phyloP scores from a whole-genome alignment of 73 alveolate genomes.

The Paraurostyla sp. region DNA sequence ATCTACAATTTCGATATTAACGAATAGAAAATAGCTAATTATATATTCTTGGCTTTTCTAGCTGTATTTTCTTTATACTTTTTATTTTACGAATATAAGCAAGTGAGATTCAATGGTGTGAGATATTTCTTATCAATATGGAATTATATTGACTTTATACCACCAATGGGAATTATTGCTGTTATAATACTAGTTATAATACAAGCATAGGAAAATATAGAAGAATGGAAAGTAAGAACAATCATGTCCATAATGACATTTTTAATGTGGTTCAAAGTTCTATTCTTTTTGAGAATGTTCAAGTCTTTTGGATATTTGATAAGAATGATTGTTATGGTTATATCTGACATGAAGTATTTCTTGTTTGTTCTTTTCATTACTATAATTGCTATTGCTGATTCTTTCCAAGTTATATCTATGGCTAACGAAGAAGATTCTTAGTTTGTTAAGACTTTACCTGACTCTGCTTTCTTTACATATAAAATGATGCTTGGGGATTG shows the following conservation, averaged over 20 bases:
- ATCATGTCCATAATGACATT: neutral
- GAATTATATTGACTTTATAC: constrained; percentile 13
- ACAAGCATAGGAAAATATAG: neutral
- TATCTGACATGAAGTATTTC: neutral
- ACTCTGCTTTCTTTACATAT: neutral
- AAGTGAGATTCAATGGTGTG: neutral
- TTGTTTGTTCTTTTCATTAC: neutral
- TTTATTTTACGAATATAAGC: neutral
- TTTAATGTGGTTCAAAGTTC: constrained; percentile 7
- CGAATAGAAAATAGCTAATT: neutral
- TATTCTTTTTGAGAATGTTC: constrained; percentile 42
- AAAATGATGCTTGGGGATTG: constrained; percentile 4
- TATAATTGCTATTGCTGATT: neutral
- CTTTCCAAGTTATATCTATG: neutral
- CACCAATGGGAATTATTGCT: constrained; percentile 3
- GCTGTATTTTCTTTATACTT: neutral
- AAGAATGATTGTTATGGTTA: constrained; percentile 40
- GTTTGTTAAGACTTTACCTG: neutral
- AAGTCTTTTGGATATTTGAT: neutral
- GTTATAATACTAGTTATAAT: neutral
- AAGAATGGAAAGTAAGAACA: neutral
- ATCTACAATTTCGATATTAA: neutral
- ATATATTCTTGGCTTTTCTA: neutral
- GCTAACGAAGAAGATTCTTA: neutral
- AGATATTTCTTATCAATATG: neutral